Conservation (phyloP, 176 grass and related monocot genomes). For the Oryza australiensis region DNA sequence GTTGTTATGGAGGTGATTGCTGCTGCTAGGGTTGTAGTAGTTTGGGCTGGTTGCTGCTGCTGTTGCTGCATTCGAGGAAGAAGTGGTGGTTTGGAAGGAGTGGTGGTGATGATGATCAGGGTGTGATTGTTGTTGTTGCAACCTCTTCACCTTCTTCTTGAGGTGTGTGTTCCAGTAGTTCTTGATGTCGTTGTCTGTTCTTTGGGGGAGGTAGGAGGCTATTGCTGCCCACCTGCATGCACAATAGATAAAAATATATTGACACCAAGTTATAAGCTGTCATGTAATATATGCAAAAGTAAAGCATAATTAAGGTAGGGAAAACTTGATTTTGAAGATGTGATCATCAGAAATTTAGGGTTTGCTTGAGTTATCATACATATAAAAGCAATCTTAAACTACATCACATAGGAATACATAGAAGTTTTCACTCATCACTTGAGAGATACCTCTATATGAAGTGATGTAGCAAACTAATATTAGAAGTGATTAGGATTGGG, state of each 20-base stretch:
- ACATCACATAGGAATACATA: neutral
- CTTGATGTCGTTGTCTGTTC: slow-evolving; percentile 66
- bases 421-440: too few species aligned
- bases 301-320: neutral
- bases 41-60: slow-evolving; percentile 24
- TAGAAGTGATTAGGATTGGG: too few species aligned
- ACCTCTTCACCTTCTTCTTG: slow-evolving; percentile 65
- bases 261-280: neutral
- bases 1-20: slow-evolving; percentile 19
- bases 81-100: slow-evolving; percentile 32
- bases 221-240: slow-evolving; percentile 56
- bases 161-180: slow-evolving; percentile 73
- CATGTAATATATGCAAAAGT: neutral
- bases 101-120: slow-evolving; percentile 28
- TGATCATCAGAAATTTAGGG: neutral
- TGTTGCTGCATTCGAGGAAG: slow-evolving; percentile 9
- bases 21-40: slow-evolving; percentile 47
- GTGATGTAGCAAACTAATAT: too few species aligned
- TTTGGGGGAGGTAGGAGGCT: slow-evolving; percentile 58
- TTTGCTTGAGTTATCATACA: neutral
- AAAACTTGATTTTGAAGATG: neutral
- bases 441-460: too few species aligned
- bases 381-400: neutral
- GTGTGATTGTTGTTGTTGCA: slow-evolving; percentile 36
- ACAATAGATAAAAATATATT: neutral